Conservation (phyloP, 1,139 yeast species). For the Spencermartinsiella ligniputridi region DNA sequence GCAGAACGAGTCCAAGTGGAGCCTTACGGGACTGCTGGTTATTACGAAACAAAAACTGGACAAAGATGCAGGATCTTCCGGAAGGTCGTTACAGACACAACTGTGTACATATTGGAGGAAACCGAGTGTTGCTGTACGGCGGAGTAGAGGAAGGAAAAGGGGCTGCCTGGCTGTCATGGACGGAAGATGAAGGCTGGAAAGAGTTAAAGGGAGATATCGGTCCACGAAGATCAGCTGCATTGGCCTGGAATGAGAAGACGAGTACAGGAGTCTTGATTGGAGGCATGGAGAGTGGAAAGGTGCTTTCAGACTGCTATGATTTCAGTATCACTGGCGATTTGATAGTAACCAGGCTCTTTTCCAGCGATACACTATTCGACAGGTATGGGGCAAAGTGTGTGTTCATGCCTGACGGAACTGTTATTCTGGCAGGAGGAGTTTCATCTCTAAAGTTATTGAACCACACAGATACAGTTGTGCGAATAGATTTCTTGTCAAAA, state of each 20-base stretch:
- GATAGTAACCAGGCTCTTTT: constrained; percentile 1
- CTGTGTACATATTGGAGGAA: constrained; percentile 26
- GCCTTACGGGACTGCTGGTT: constrained; percentile 43
- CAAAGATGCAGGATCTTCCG: constrained; percentile 38
- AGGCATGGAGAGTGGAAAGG: constrained; percentile 42
- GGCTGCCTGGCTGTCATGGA: constrained; percentile 27
- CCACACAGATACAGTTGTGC: constrained; percentile 57
- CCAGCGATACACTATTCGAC: constrained; percentile 6
- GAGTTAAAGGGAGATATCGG: constrained; percentile 10
- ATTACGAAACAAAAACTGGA: constrained; percentile 35
- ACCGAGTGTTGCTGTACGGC: constrained; percentile 49
- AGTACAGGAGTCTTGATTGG: constrained; percentile 49
- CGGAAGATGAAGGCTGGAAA: constrained; percentile 21
- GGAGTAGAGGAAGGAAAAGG: constrained; percentile 35
- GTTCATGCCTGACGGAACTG: constrained; percentile 7
- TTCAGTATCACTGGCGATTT: constrained; percentile 27
- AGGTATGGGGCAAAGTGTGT: constrained; percentile 21
- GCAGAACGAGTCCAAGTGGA: constrained; percentile 58
- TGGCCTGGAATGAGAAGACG: constrained; percentile 34
- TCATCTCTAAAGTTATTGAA: constrained; percentile 26
- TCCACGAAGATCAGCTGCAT: constrained; percentile 25
- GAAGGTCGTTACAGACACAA: constrained; percentile 11
- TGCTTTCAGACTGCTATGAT: constrained; percentile 36
- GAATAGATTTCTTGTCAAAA: constrained; percentile 44
- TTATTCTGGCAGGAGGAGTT: constrained; percentile 35